A percentile compares a stretch with the other conserved stretches of the same genome.
Conservation (phyloP, 163 green algal species). For the Chlorella variabilis region DNA sequence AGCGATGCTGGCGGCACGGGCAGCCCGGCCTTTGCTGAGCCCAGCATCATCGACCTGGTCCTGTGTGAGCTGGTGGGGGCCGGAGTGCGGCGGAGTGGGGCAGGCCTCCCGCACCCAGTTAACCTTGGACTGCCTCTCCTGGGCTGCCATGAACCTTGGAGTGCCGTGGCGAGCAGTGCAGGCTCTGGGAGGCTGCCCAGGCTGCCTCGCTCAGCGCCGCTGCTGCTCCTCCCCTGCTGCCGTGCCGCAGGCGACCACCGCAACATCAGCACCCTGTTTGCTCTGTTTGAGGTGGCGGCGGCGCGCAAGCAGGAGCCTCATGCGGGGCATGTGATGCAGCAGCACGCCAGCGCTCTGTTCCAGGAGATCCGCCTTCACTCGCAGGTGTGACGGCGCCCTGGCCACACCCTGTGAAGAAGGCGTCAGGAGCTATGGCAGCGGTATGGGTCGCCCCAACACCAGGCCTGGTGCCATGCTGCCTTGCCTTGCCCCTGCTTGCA, state of each 20-base stretch:
- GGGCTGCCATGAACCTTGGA: too few relatives aligned
- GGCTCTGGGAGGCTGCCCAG: too few relatives aligned
- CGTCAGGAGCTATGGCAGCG: too few relatives aligned
- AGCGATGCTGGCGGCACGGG: not conserved
- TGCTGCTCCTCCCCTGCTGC: too few relatives aligned
- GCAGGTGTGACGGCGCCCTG: constrained; percentile 11
- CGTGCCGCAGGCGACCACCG: constrained; percentile 26
- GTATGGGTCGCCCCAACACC: too few relatives aligned
- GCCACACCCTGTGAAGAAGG: too few relatives aligned
- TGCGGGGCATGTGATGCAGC: not conserved
- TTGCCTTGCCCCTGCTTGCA: too few relatives aligned
- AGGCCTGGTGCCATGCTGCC: too few relatives aligned
- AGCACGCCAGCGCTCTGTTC: constrained; percentile 16
- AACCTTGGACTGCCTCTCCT: not conserved
- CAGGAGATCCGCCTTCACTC: constrained; percentile 19
- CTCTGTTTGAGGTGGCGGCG: constrained; percentile 2
- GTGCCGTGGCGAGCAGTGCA: too few relatives aligned
- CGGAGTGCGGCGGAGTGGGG: too few relatives aligned
- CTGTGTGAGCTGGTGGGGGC: not conserved
- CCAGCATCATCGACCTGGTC: not conserved
- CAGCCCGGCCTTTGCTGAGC: not conserved
- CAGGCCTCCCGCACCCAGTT: too few relatives aligned
- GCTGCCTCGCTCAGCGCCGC: too few relatives aligned
- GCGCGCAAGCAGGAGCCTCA: not conserved
- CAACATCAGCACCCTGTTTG: constrained; percentile 8